Conservation (phyloP, 331 rosid genomes). For the Erythrophleum ivorense region DNA sequence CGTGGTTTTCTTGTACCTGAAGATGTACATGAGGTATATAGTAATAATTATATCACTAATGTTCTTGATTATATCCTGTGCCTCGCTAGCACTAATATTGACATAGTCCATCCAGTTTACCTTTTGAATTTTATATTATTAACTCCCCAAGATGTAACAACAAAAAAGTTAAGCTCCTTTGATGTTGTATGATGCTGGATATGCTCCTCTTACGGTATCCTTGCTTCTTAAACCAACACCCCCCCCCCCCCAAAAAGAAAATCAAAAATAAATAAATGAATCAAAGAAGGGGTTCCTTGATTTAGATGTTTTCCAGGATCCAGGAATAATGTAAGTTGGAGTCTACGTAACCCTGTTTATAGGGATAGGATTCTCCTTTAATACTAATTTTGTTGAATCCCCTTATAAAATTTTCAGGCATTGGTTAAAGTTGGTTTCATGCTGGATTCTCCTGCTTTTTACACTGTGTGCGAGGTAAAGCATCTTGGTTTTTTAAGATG, state of each 20-base stretch:
- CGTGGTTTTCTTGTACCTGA: conserved; percentile 80
- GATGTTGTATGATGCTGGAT: not conserved
- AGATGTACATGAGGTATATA: conserved; percentile 74
- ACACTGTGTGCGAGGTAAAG: conserved; percentile 69
- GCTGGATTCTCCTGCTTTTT: conserved; percentile 92
- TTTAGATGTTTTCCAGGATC: conserved; percentile 1
- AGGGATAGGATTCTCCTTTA: not conserved
- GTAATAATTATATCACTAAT: no score
- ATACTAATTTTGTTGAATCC: not conserved
- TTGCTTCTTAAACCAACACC: not conserved
- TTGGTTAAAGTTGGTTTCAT: conserved; percentile 60
- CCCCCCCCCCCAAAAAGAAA: no score
- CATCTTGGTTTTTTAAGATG: conserved; percentile 12
- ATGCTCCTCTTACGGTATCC: not conserved
- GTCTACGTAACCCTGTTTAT: not conserved
- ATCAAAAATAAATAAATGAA: not conserved
- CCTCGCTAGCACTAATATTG: not conserved
- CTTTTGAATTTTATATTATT: not conserved
- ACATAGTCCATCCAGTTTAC: not conserved
- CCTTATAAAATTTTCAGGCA: conserved; percentile 1
- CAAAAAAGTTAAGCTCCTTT: not conserved
- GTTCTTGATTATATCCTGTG: not conserved
- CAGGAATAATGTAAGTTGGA: not conserved
- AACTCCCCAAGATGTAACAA: not conserved
- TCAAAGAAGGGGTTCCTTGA: not conserved